Evolutionary conservation across 257 asterid species (phyloP).

Genomic region (Solanum bukasovii): DNA sequence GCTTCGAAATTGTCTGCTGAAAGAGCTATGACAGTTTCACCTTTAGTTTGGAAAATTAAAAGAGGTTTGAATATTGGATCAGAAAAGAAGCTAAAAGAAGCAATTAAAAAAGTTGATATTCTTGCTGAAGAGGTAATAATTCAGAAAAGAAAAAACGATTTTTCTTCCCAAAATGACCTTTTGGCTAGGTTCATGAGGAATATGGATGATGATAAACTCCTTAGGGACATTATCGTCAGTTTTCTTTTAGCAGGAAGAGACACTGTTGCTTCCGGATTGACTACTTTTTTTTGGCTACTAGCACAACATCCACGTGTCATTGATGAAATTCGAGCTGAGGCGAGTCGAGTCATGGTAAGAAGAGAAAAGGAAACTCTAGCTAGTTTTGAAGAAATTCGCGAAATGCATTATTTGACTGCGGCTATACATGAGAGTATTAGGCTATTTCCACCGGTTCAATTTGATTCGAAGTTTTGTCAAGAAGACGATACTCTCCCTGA

Average conservation of each 20-base stretch:
- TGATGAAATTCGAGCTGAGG: conserved; percentile 18
- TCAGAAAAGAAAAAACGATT: conserved; percentile 12
- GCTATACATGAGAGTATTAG: conserved; percentile 63
- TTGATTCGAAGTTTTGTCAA: conserved; percentile 61
- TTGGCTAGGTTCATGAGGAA: conserved; percentile 53
- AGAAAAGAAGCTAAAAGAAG: conserved; percentile 46
- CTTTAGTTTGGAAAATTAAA: conserved; percentile 57
- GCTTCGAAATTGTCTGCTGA: conserved; percentile 67
- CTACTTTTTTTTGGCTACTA: conserved; percentile 53
- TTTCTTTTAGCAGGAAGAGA: conserved; percentile 76
- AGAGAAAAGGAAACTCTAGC: background rate
- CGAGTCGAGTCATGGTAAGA: conserved; percentile 20
- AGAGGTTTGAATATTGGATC: conserved; percentile 44
- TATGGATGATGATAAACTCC: conserved; percentile 32
- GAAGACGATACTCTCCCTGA: conserved; percentile 52
- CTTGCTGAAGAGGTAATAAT: conserved; percentile 21
- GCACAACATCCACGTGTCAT: conserved; percentile 8
- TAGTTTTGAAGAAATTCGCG: conserved; percentile 21
- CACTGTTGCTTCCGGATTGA: conserved; percentile 56
- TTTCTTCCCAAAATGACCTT: conserved; percentile 18
- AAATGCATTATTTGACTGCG: conserved; percentile 55
- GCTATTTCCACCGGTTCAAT: conserved; percentile 71
- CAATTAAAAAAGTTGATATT: conserved; percentile 30
- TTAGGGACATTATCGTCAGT: conserved; percentile 62
- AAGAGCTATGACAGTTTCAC: conserved; percentile 50